Evolutionary conservation across 2,329 filamentous ascomycete species (phyloP).

Genomic region (Arthrobotrys sinensis): DNA sequence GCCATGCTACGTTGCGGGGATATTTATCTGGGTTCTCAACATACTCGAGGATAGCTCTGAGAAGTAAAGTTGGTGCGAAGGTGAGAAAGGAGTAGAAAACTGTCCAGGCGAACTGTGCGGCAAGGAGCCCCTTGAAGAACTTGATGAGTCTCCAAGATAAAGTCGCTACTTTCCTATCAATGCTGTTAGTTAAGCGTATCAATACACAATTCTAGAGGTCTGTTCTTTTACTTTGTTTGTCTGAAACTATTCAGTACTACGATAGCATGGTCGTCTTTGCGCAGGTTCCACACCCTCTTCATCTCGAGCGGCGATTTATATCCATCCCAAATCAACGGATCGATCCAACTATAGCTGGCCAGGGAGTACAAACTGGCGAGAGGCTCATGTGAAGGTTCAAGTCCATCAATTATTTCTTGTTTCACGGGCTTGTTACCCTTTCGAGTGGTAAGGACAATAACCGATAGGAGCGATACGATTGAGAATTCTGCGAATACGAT

Average conservation of each 20-base stretch:
- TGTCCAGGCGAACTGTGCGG: constrained; percentile 86
- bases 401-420: constrained; percentile 88
- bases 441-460: constrained; percentile 83
- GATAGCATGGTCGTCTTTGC: constrained; percentile 88
- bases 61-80: constrained; percentile 89
- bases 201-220: background rate
- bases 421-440: constrained; percentile 92
- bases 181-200: constrained; percentile 15
- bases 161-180: constrained; percentile 76
- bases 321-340: constrained; percentile 88
- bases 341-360: constrained; percentile 90
- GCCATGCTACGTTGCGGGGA: constrained; percentile 90
- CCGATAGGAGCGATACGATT: constrained; percentile 80
- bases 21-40: constrained; percentile 85
- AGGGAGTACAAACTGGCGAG: constrained; percentile 90
- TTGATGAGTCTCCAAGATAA: constrained; percentile 85
- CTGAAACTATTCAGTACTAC: constrained; percentile 85
- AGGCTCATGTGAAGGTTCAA: constrained; percentile 89
- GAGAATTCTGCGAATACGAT: constrained; percentile 82
- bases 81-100: constrained; percentile 84
- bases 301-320: constrained; percentile 89
- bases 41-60: constrained; percentile 93
- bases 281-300: constrained; percentile 89
- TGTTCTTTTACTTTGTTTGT: constrained; percentile 74
- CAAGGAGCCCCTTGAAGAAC: constrained; percentile 83